Conservation (phyloP, 176 grass and related monocot species). For the Metroxylon sagu region DNA sequence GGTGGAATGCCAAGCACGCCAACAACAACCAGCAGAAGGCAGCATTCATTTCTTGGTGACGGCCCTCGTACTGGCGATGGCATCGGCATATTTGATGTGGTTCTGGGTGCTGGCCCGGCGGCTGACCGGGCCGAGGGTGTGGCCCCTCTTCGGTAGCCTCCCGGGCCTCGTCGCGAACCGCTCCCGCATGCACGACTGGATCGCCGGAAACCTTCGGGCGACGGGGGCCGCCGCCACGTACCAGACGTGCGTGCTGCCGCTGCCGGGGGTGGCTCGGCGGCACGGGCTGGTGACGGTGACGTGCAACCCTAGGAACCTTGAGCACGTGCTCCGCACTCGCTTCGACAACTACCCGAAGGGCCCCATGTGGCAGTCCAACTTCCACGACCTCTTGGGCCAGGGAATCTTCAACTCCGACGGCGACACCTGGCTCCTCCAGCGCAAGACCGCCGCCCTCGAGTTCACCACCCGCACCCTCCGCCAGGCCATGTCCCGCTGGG, state of each 20-base stretch:
- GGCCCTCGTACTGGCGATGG: slow-evolving; percentile 17
- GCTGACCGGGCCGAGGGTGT: slow-evolving; percentile 64
- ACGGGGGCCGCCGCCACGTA: slow-evolving; percentile 69
- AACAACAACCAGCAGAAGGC: slow-evolving; percentile 15
- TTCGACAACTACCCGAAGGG: slow-evolving; percentile 99
- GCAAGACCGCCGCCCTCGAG: slow-evolving; percentile 93
- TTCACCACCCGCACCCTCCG: slow-evolving; percentile 89
- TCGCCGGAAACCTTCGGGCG: slow-evolving; percentile 64
- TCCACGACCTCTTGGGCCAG: slow-evolving; percentile 91
- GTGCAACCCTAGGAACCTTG: slow-evolving; percentile 86
- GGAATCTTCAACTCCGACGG: slow-evolving; percentile 99
- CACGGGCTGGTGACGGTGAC: slow-evolving; percentile 94
- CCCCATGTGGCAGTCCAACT: slow-evolving; percentile 76
- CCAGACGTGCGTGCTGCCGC: slow-evolving; percentile 82
- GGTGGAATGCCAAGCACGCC: neutral
- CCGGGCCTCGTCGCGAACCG: slow-evolving; percentile 60
- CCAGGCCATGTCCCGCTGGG: slow-evolving; percentile 83
- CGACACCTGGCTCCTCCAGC: slow-evolving; percentile 90
- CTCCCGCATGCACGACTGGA: slow-evolving; percentile 84
- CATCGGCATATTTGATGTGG: slow-evolving; percentile 64
- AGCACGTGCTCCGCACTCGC: slow-evolving; percentile 82
- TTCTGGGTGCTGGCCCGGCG: slow-evolving; percentile 57
- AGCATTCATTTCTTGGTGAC: slow-evolving; percentile 16
- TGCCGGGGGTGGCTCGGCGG: slow-evolving; percentile 59
- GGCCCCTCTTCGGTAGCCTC: slow-evolving; percentile 79